Conservation (phyloP, 768 basidiomycete species). For the Daedaleopsis nitida region DNA sequence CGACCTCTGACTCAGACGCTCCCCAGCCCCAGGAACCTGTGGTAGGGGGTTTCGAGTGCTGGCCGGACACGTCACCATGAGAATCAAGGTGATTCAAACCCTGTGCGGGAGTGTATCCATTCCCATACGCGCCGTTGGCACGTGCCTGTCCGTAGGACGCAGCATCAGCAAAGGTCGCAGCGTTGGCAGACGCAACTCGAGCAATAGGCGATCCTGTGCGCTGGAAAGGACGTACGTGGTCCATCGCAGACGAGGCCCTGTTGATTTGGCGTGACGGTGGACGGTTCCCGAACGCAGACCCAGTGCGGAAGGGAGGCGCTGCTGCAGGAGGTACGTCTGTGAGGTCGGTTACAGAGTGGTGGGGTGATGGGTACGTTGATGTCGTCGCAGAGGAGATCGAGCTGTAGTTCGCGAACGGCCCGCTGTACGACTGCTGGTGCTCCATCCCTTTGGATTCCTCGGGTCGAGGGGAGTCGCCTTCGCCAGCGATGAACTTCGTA, state of each 20-base stretch:
- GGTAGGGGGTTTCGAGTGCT: conserved; percentile 38
- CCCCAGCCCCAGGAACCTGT: conserved; percentile 59
- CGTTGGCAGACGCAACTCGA: conserved; percentile 54
- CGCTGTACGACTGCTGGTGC: conserved; percentile 50
- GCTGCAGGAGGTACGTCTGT: conserved; percentile 33
- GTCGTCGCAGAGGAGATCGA: conserved; percentile 83
- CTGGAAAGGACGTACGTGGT: conserved; percentile 51
- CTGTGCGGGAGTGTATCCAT: conserved; percentile 38
- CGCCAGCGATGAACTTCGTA: conserved; percentile 94
- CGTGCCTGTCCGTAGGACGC: conserved; percentile 37
- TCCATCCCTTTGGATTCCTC: conserved; percentile 41
- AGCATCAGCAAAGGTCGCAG: conserved; percentile 50
- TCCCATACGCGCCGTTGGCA: conserved; percentile 21
- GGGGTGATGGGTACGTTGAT: conserved; percentile 78
- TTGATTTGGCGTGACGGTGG: conserved; percentile 59
- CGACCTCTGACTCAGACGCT: conserved; percentile 40
- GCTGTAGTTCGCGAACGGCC: conserved; percentile 92
- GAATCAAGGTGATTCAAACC: conserved; percentile 15
- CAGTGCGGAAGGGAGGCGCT: conserved; percentile 57
- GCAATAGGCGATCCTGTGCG: conserved; percentile 56
- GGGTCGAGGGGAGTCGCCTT: conserved; percentile 53
- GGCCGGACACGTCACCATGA: conserved; percentile 19
- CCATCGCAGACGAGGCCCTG: conserved; percentile 78
- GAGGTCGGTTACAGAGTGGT: conserved; percentile 51
- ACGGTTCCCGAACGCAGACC: conserved; percentile 68